These are phyloP conservation scores for Letharia columbiana DNA, from an alignment of 495 filamentous ascomycete species.

Conservation along the genomic window DNA sequence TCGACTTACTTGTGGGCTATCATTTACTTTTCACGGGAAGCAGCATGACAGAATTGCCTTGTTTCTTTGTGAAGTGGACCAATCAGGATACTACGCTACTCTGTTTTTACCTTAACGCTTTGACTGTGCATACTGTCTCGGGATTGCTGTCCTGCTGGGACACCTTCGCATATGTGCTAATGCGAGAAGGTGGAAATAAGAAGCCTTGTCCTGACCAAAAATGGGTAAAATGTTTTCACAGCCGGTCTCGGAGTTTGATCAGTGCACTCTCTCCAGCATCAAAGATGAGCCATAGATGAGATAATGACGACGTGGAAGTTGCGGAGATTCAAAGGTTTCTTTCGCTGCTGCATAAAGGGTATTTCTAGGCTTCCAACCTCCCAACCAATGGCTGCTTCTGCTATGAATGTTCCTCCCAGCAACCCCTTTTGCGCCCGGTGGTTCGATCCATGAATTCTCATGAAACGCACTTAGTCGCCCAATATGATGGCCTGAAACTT, in stretches of 20 bases:
- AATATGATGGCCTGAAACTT: neutral
- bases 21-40: neutral
- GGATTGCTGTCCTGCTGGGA: neutral
- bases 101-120: conserved; percentile 6
- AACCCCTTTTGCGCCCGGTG: neutral
- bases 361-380: neutral
- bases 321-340: neutral
- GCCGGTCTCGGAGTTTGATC: neutral
- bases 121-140: conserved; percentile 7
- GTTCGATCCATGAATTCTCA: neutral
- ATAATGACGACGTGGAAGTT: neutral
- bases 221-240: neutral
- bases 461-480: neutral
- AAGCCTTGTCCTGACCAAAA: neutral
- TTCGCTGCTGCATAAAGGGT: neutral
- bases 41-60: neutral
- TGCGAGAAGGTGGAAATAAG: neutral
- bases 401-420: neutral
- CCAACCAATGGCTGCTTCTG: neutral
- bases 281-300: neutral
- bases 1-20: neutral
- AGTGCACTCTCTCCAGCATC: neutral
- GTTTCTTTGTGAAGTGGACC: neutral
- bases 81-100: conserved; percentile 13
- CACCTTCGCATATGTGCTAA: neutral